Percentiles rank a stretch among this genome's conserved stretches.
Conservation (phyloP, 805 yeast species). For the Lachancea kluyveri region DNA sequence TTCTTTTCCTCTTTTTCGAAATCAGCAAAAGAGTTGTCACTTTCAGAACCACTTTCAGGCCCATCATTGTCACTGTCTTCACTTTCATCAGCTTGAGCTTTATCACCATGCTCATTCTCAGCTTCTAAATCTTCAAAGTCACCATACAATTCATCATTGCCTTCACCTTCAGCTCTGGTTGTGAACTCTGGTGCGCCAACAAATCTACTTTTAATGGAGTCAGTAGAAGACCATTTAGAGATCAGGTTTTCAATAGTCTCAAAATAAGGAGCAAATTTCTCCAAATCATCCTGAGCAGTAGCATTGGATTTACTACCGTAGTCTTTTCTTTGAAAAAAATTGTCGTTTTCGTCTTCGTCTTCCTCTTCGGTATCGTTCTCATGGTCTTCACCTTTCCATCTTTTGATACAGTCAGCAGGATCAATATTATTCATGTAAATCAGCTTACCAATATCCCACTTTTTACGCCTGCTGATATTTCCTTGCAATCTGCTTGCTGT, state of each 20-base stretch:
- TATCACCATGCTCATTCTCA: conserved; percentile 18
- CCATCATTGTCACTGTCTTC: conserved; percentile 12
- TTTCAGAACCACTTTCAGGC: conserved; percentile 31
- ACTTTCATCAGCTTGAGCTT: conserved; percentile 10
- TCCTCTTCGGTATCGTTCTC: conserved; percentile 38
- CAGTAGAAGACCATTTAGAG: conserved; percentile 27
- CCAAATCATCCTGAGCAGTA: conserved; percentile 23
- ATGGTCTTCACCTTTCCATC: conserved; percentile 58
- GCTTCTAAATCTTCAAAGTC: conserved; percentile 51
- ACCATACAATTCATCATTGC: conserved; percentile 46
- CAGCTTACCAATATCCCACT: conserved; percentile 77
- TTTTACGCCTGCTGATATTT: conserved; percentile 38
- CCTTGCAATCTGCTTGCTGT: conserved; percentile 61
- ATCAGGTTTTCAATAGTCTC: conserved; percentile 28
- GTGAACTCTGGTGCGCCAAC: conserved; percentile 27
- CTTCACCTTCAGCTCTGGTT: conserved; percentile 31
- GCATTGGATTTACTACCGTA: conserved; percentile 14
- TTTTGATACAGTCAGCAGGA: conserved; percentile 62
- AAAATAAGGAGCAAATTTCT: conserved; percentile 29
- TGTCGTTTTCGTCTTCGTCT: conserved; percentile 35
- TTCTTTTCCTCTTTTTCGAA: conserved; percentile 36
- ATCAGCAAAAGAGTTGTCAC: conserved; percentile 34
- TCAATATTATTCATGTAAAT: conserved; percentile 73
- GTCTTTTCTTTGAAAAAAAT: conserved; percentile 51
- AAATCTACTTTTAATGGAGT: conserved; percentile 27